Conservation (phyloP, 306 rosid species). For the Fragaria vesca region DNA sequence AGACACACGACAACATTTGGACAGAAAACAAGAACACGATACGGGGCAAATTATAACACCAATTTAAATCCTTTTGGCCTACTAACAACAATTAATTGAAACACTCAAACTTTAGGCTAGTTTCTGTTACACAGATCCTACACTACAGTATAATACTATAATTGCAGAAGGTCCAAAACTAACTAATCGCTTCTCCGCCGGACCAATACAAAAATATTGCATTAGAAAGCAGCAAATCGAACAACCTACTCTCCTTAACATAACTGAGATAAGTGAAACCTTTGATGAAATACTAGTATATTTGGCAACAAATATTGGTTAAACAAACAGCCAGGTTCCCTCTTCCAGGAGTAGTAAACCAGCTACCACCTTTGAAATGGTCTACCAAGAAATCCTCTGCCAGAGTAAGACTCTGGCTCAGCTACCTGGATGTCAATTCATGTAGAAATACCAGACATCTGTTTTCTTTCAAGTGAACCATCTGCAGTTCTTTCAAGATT, state of each 20-base stretch:
- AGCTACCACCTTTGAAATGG: constrained; percentile 7
- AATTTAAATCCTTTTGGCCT: not conserved
- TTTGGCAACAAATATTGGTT: constrained; percentile 7
- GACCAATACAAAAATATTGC: not conserved
- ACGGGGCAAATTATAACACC: not conserved
- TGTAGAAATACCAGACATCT: constrained; percentile 17
- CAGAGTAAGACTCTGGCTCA: constrained; percentile 16
- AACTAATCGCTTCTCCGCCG: not conserved
- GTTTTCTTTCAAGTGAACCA: constrained; percentile 15
- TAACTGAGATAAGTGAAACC: constrained; percentile 4
- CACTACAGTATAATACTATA: not conserved
- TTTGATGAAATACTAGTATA: not conserved
- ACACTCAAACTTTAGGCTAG: not conserved
- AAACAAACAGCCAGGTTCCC: constrained; percentile 24
- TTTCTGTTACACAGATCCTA: constrained; percentile 1
- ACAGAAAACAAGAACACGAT: not conserved
- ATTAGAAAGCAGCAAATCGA: constrained; percentile 4
- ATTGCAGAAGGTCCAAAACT: not conserved
- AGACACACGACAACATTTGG: too few species aligned
- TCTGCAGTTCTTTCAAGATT: not conserved
- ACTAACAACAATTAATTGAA: not conserved
- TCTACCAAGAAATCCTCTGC: constrained; percentile 18
- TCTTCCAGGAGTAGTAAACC: constrained; percentile 1
- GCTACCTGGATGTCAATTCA: constrained; percentile 11
- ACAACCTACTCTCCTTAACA: not conserved